These are phyloP conservation scores for Pseudocercospora fijiensis DNA, from an alignment of 2,329 filamentous ascomycete genomes.

Conservation along the genomic window DNA sequence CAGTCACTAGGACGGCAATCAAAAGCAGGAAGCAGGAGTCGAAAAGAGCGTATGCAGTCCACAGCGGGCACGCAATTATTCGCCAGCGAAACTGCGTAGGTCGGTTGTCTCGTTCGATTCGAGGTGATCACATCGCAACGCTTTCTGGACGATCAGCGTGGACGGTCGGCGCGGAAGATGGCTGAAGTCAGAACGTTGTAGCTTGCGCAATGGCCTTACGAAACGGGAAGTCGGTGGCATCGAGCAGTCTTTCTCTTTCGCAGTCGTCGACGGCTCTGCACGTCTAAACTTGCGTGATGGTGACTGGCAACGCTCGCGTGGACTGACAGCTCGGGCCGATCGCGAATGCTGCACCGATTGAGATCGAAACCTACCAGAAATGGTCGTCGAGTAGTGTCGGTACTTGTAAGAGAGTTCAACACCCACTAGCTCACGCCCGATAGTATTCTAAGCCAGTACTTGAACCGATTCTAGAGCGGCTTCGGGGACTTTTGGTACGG, in stretches of 20 bases:
- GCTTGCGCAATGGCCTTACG: no score
- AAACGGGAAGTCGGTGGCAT: neutral
- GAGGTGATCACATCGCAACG: neutral
- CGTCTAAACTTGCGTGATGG: neutral
- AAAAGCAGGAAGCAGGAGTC: constrained; percentile 71
- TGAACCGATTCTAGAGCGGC: neutral
- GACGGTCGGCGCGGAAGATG: no score
- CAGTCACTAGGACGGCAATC: constrained; percentile 62
- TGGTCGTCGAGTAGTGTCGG: neutral
- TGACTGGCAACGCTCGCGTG: neutral
- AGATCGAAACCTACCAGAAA: neutral
- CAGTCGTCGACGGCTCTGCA: neutral
- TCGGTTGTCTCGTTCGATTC: neutral
- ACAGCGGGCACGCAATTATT: constrained; percentile 55
- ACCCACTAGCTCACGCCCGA: neutral
- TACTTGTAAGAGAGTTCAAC: neutral
- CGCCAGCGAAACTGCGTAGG: neutral
- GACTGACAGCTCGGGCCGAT: neutral
- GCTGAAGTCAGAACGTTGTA: no score
- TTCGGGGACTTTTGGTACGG: neutral
- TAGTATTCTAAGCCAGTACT: neutral
- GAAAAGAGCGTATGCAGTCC: constrained; percentile 76
- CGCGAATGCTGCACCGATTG: neutral
- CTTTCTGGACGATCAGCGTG: no score
- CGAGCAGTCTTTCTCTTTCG: neutral